Evolutionary conservation across 192 early-diverging fungal genomes (phyloP).

Genomic region (Dimargaris xerosporica): DNA sequence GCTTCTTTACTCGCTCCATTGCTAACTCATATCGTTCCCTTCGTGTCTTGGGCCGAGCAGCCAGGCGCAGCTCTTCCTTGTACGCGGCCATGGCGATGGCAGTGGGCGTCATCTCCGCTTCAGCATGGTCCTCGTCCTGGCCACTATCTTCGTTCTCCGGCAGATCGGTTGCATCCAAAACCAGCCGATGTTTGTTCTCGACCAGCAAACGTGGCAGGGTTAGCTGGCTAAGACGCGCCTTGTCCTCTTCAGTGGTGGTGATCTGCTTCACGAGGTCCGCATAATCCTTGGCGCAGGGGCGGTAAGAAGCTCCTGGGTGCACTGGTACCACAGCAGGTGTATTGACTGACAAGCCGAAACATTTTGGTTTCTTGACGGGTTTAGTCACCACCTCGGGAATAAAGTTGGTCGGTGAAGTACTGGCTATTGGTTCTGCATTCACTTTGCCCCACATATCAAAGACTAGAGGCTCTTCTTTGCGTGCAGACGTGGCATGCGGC

Average conservation of each 20-base stretch:
- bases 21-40: too few species aligned
- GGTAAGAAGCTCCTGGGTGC: conserved; percentile 83
- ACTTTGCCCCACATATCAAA: conserved; percentile 24
- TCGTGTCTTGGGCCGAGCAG: too few species aligned
- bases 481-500: conserved; percentile 12
- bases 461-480: background rate
- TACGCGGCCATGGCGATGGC: background rate
- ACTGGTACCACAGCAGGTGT: conserved; percentile 55
- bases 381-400: conserved; percentile 15
- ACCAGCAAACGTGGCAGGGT: background rate
- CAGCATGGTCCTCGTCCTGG: background rate
- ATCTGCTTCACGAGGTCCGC: background rate
- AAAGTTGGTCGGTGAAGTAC: background rate
- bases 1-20: too few species aligned
- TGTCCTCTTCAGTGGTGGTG: background rate
- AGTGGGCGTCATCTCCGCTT: background rate
- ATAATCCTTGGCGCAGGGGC: conserved; percentile 69
- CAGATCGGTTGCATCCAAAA: background rate
- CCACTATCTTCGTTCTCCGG: background rate
- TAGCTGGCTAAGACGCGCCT: background rate
- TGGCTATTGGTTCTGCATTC: background rate
- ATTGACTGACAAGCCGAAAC: conserved; percentile 1
- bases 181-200: background rate
- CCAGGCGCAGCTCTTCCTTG: too few species aligned
- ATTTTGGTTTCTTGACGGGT: conserved; percentile 1